These are phyloP conservation scores for Ceratocystis cubensis DNA, from an alignment of 2,329 filamentous ascomycete genomes.

Conservation along the genomic window DNA sequence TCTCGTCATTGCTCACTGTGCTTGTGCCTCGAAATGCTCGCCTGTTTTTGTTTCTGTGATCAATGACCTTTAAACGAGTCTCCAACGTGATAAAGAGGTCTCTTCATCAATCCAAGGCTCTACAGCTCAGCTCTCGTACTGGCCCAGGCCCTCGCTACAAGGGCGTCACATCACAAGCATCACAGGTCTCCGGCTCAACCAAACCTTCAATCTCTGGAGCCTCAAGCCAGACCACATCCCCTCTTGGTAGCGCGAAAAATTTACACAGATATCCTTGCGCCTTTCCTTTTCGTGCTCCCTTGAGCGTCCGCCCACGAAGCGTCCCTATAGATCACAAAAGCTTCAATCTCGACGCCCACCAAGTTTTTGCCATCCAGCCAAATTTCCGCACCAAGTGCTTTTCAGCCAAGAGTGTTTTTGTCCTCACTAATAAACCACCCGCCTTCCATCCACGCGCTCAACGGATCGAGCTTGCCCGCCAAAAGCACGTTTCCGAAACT, in stretches of 20 bases:
- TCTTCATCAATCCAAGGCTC: slow-evolving; percentile 1
- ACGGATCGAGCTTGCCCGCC: background rate
- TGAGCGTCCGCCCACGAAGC: background rate
- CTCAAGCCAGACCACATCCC: background rate
- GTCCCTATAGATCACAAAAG: slow-evolving; percentile 13
- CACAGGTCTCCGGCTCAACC: background rate
- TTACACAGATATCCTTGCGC: background rate
- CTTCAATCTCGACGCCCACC: slow-evolving; percentile 12
- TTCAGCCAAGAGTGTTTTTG: slow-evolving; percentile 19
- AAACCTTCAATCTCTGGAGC: background rate
- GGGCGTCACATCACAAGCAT: background rate
- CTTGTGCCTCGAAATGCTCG: background rate
- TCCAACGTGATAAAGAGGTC: slow-evolving; percentile 1
- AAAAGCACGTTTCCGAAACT: background rate
- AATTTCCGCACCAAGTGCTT: slow-evolving; percentile 16
- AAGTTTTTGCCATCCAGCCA: slow-evolving; percentile 17
- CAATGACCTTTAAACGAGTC: slow-evolving; percentile 11
- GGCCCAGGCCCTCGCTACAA: background rate
- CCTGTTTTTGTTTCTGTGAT: background rate
- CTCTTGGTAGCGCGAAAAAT: background rate
- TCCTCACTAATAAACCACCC: slow-evolving; percentile 12
- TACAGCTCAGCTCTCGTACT: background rate
- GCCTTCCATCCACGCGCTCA: background rate
- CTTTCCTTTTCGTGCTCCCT: background rate
- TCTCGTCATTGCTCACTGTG: no score